A percentile compares a stretch with the other conserved stretches of the same genome.
These are phyloP conservation scores for Fusarium haematococcum DNA, from an alignment of 2,329 filamentous ascomycete genomes.

Conservation along the genomic window DNA sequence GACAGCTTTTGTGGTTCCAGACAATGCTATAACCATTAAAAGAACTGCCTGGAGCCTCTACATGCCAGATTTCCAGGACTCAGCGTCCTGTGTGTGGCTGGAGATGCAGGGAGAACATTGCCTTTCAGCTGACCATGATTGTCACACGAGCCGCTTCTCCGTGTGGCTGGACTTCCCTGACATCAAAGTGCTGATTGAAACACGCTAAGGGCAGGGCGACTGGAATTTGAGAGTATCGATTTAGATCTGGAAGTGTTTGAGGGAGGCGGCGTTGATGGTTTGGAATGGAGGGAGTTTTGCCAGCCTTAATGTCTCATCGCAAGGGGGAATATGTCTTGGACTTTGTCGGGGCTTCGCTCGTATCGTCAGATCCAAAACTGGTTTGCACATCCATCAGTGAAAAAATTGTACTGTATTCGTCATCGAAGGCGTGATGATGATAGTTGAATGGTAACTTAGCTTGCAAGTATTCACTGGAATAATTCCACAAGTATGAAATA, in stretches of 20 bases:
- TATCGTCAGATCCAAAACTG: no score
- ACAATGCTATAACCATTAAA: slow-evolving; percentile 17
- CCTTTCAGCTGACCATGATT: not conserved
- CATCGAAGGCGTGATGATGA: not conserved
- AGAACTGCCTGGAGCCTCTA: not conserved
- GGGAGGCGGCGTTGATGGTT: slow-evolving; percentile 12
- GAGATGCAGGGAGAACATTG: slow-evolving; percentile 20
- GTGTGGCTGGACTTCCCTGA: slow-evolving; percentile 7
- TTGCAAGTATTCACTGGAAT: not conserved
- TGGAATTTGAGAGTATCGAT: slow-evolving; percentile 12
- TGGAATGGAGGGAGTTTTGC: slow-evolving; percentile 36
- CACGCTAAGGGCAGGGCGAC: not conserved
- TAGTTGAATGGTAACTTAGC: not conserved
- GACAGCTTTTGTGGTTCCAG: not conserved
- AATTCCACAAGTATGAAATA: not conserved
- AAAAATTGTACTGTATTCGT: not conserved
- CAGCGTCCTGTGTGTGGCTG: slow-evolving; percentile 5
- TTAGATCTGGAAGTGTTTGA: slow-evolving; percentile 8
- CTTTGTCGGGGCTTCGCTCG: not conserved
- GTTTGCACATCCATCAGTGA: not conserved
- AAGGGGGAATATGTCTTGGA: not conserved
- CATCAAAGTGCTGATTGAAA: slow-evolving; percentile 4
- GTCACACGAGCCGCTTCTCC: not conserved
- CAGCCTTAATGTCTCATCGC: slow-evolving; percentile 33
- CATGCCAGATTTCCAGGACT: slow-evolving; percentile 5